These are phyloP conservation scores for Pythium biforme DNA, from an alignment of 352 stramenopile species.

Conservation along the genomic window DNA sequence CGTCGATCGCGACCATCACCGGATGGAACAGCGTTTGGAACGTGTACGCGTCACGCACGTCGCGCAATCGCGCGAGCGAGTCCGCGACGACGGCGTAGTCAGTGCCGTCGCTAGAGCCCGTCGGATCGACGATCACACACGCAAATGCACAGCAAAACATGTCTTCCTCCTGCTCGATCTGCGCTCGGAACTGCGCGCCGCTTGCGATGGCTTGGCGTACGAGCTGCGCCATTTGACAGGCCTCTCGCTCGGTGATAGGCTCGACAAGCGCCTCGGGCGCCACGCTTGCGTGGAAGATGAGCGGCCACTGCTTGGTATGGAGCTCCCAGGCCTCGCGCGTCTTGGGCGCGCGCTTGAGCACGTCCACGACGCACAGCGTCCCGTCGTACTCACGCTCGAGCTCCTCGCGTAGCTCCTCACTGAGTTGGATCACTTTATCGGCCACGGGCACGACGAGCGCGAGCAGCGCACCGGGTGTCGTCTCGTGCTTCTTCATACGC, in stretches of 20 bases:
- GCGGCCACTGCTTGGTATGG: conserved; percentile 63
- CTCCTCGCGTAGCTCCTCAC: conserved; percentile 23
- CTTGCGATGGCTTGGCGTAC: conserved; percentile 26
- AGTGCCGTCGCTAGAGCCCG: conserved; percentile 8
- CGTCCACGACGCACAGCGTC: conserved; percentile 40
- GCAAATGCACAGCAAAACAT: conserved; percentile 47
- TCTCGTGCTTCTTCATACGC: conserved; percentile 75
- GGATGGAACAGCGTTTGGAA: conserved; percentile 64
- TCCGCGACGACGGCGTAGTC: conserved; percentile 31
- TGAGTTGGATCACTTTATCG: conserved; percentile 1
- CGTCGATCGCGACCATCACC: conserved; percentile 66
- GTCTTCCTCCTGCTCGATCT: neutral
- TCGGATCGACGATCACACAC: conserved; percentile 58
- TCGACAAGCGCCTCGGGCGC: conserved; percentile 38
- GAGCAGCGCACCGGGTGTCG: conserved; percentile 36
- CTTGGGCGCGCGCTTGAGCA: conserved; percentile 52
- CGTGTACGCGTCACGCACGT: conserved; percentile 18
- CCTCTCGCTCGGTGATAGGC: conserved; percentile 43
- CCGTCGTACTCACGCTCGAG: conserved; percentile 41
- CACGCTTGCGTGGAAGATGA: conserved; percentile 81
- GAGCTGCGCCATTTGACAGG: conserved; percentile 32
- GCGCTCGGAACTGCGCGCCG: conserved; percentile 23
- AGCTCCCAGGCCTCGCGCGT: conserved; percentile 60
- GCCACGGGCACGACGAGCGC: conserved; percentile 49
- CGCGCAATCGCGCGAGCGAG: conserved; percentile 10